These are phyloP conservation scores for Sclerotiophoma versabilis DNA, from an alignment of 2,329 filamentous ascomycete species.

Conservation along the genomic window DNA sequence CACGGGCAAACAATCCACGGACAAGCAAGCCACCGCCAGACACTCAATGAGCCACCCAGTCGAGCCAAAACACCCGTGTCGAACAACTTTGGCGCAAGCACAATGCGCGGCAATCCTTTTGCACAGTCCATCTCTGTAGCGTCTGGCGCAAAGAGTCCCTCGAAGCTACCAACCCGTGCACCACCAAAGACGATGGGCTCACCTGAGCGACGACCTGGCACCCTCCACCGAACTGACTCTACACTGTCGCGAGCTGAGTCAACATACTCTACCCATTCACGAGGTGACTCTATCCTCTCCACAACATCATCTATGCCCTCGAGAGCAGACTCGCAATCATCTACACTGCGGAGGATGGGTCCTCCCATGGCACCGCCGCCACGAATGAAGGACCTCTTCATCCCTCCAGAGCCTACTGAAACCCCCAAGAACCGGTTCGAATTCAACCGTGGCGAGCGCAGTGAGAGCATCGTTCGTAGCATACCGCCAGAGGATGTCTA, in stretches of 20 bases:
- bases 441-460: slow-evolving; percentile 55
- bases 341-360: slow-evolving; percentile 50
- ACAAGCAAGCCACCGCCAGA: slow-evolving; percentile 34
- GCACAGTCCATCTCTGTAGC: slow-evolving; percentile 46
- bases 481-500: slow-evolving; percentile 83
- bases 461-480: slow-evolving; percentile 65
- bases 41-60: slow-evolving; percentile 19
- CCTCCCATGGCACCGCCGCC: slow-evolving; percentile 71
- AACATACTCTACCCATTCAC: slow-evolving; percentile 21
- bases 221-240: slow-evolving; percentile 36
- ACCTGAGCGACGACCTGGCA: slow-evolving; percentile 67
- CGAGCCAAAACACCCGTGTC: slow-evolving; percentile 53
- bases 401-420: slow-evolving; percentile 56
- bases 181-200: slow-evolving; percentile 54
- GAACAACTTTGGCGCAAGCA: slow-evolving; percentile 44
- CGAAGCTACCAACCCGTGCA: slow-evolving; percentile 70
- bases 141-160: slow-evolving; percentile 60
- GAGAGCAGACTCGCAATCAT: slow-evolving; percentile 33
- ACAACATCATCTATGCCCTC: slow-evolving; percentile 25
- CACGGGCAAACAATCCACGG: slow-evolving; percentile 50
- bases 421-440: slow-evolving; percentile 55
- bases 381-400: slow-evolving; percentile 86
- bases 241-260: slow-evolving; percentile 13
- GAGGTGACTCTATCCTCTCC: slow-evolving; percentile 13
- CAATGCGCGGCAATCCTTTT: slow-evolving; percentile 45